Percentiles rank a stretch among this genome's conserved stretches.
Conservation (phyloP, 176 grass and related monocot species). For the Oryza meyeriana region DNA sequence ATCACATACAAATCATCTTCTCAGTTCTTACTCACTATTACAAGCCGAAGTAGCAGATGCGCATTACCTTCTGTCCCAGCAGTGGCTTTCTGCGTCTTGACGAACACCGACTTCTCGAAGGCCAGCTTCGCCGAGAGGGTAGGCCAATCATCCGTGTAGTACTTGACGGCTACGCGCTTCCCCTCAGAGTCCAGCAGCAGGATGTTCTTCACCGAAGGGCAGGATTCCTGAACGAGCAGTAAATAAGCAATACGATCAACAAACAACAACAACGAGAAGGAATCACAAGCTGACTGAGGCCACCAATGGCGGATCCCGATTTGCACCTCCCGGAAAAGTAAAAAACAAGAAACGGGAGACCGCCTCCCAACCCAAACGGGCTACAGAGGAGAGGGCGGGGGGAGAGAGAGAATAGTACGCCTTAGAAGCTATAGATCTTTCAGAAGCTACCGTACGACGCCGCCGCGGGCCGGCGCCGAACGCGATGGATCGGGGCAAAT, state of each 20-base stretch:
- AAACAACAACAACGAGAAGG: background rate
- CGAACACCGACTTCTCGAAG: slow-evolving; percentile 91
- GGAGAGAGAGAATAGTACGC: background rate
- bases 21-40: background rate
- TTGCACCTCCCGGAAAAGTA: background rate
- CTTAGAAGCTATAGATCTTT: background rate
- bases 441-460: background rate
- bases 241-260: background rate
- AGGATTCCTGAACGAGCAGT: slow-evolving; percentile 46
- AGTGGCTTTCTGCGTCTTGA: slow-evolving; percentile 76
- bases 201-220: slow-evolving; percentile 72
- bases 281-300: background rate
- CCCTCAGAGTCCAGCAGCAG: slow-evolving; percentile 85
- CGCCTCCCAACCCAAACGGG: background rate
- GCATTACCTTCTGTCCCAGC: slow-evolving; percentile 53
- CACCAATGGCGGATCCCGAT: slow-evolving; percentile 24
- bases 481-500: slow-evolving; percentile 17
- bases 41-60: background rate
- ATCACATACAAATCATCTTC: background rate
- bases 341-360: background rate
- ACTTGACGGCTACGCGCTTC: slow-evolving; percentile 86
- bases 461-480: background rate
- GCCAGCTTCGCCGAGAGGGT: slow-evolving; percentile 65
- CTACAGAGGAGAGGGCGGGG: too few relatives aligned
- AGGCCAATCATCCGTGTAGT: slow-evolving; percentile 85